Conservation (phyloP, 148 eudicot species). For the Rhododendron molle region DNA sequence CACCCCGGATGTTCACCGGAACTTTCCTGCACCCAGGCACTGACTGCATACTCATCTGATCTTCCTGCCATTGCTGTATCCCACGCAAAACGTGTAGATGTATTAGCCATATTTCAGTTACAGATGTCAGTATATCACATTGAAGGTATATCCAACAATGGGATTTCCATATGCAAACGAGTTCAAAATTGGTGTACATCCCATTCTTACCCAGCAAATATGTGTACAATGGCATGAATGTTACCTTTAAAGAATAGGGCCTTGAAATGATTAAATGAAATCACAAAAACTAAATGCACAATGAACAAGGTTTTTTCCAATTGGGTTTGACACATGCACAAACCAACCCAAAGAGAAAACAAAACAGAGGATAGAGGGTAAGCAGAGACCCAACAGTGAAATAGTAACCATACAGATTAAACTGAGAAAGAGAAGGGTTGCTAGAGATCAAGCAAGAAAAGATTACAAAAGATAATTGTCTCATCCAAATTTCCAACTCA, state of each 20-base stretch:
- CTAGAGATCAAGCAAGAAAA: neutral
- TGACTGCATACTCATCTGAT: too few relatives aligned
- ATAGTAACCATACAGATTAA: neutral
- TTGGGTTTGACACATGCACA: too few relatives aligned
- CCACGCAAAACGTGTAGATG: neutral
- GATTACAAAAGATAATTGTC: neutral
- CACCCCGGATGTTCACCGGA: neutral
- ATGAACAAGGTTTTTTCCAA: too few relatives aligned
- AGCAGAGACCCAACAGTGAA: neutral
- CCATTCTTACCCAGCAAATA: neutral
- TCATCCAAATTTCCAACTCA: too few relatives aligned
- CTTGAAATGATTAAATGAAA: neutral
- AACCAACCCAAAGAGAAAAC: too few relatives aligned
- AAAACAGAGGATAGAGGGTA: neutral
- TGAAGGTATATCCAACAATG: neutral
- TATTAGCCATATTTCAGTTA: neutral
- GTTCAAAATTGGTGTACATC: too few relatives aligned
- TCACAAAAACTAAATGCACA: neutral
- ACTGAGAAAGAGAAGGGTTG: neutral
- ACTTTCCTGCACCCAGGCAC: too few relatives aligned
- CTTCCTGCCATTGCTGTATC: neutral
- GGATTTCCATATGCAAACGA: neutral
- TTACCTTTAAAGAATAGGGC: neutral
- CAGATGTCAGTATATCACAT: neutral
- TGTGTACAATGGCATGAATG: neutral